Conservation (phyloP, 2,329 filamentous ascomycete genomes). For the Coleophoma crateriformis region DNA sequence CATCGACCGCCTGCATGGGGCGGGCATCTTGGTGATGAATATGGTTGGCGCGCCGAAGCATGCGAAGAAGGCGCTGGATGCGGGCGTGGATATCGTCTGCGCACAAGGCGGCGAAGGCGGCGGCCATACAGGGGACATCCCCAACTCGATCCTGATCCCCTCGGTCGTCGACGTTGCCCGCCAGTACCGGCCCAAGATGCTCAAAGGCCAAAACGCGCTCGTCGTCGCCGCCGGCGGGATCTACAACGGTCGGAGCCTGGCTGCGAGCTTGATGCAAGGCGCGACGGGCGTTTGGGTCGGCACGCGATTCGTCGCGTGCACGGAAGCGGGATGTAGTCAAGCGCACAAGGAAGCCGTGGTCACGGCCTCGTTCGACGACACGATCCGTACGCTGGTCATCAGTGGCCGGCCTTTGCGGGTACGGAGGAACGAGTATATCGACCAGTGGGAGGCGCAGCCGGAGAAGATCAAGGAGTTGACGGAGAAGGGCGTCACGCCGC, state of each 20-base stretch:
- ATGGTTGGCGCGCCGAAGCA: slow-evolving; percentile 95
- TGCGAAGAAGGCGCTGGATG: slow-evolving; percentile 79
- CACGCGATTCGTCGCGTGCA: slow-evolving; percentile 80
- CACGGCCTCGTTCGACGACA: slow-evolving; percentile 71
- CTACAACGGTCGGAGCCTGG: slow-evolving; percentile 74
- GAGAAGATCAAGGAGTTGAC: slow-evolving; percentile 72
- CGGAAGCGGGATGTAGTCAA: slow-evolving; percentile 74
- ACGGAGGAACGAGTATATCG: slow-evolving; percentile 78
- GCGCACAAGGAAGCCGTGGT: slow-evolving; percentile 84
- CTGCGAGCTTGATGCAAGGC: slow-evolving; percentile 79
- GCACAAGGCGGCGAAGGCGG: slow-evolving; percentile 92
- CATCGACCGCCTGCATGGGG: slow-evolving; percentile 71
- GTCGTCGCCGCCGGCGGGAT: slow-evolving; percentile 90
- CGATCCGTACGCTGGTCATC: slow-evolving; percentile 75
- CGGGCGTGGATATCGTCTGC: slow-evolving; percentile 86
- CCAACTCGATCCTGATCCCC: slow-evolving; percentile 81
- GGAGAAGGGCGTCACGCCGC: slow-evolving; percentile 70
- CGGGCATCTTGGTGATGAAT: slow-evolving; percentile 87
- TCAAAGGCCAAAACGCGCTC: slow-evolving; percentile 66
- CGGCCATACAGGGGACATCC: slow-evolving; percentile 85
- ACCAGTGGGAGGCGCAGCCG: slow-evolving; percentile 72
- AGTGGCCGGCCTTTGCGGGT: slow-evolving; percentile 77
- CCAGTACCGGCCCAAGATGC: slow-evolving; percentile 47
- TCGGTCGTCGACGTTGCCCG: slow-evolving; percentile 79
- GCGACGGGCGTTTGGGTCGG: slow-evolving; percentile 91